Evolutionary conservation across 352 stramenopile genomes (phyloP).

Genomic region (Phytophthora cryptogea): DNA sequence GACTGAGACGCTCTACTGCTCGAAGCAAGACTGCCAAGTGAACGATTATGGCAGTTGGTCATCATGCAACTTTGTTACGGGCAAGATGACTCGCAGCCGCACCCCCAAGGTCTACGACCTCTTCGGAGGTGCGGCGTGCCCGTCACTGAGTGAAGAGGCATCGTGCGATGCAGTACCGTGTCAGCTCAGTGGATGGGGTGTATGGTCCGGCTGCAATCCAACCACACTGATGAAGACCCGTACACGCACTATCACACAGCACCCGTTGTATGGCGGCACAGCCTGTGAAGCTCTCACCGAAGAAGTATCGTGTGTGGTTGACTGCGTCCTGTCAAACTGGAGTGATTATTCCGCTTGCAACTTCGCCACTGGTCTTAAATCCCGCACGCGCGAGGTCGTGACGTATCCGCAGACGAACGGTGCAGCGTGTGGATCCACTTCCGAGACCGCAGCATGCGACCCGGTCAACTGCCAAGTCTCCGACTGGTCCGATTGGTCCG

Average conservation of each 20-base stretch:
- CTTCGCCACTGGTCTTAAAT: slow-evolving; percentile 44
- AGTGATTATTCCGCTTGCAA: slow-evolving; percentile 53
- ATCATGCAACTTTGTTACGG: slow-evolving; percentile 43
- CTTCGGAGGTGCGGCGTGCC: slow-evolving; percentile 40
- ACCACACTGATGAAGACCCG: slow-evolving; percentile 34
- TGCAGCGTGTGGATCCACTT: slow-evolving; percentile 23
- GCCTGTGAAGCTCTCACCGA: slow-evolving; percentile 34
- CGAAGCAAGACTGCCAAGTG: slow-evolving; percentile 48
- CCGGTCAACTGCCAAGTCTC: slow-evolving; percentile 45
- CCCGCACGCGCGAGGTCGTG: slow-evolving; percentile 38
- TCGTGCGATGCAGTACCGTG: slow-evolving; percentile 41
- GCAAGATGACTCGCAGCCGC: slow-evolving; percentile 49
- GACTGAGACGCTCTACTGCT: slow-evolving; percentile 35
- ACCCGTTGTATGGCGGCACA: slow-evolving; percentile 40
- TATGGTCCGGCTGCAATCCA: slow-evolving; percentile 54
- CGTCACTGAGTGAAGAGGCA: slow-evolving; percentile 19
- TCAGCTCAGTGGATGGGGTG: slow-evolving; percentile 45
- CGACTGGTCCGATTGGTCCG: slow-evolving; percentile 57
- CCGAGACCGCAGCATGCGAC: slow-evolving; percentile 42
- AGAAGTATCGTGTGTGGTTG: slow-evolving; percentile 37
- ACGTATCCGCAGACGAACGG: slow-evolving; percentile 36
- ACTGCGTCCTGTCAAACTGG: slow-evolving; percentile 59
- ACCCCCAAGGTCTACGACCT: slow-evolving; percentile 42
- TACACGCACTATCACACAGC: slow-evolving; percentile 27
- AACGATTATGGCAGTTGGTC: slow-evolving; percentile 52